Evolutionary conservation across 495 filamentous ascomycete genomes (phyloP).

Genomic region (Neurospora tetraspora): DNA sequence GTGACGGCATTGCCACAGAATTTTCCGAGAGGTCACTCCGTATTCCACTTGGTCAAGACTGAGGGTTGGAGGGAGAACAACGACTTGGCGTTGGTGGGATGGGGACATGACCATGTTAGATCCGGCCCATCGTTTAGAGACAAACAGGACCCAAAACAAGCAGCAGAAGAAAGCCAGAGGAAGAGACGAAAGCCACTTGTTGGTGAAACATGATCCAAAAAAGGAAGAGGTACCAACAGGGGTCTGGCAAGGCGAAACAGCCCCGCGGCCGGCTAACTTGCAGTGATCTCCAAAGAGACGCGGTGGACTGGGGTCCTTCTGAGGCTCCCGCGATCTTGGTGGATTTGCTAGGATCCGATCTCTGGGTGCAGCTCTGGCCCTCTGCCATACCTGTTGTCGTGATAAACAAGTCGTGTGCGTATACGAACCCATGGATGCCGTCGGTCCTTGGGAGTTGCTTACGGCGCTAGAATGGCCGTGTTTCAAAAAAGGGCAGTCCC

Average conservation of each 20-base stretch:
- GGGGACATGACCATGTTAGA: background rate
- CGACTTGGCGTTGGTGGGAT: background rate
- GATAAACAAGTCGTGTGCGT: background rate
- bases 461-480: background rate
- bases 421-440: background rate
- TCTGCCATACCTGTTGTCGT: background rate
- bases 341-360: background rate
- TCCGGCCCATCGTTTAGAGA: background rate
- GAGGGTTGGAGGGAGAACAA: background rate
- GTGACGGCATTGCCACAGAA: slow-evolving; percentile 31
- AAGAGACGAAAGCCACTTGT: background rate
- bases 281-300: slow-evolving; percentile 10
- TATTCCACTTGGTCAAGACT: background rate
- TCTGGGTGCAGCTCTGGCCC: background rate
- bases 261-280: background rate
- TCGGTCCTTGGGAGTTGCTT: too few relatives aligned
- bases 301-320: slow-evolving; percentile 1
- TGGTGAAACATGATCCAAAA: background rate
- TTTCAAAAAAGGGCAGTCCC: background rate
- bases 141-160: background rate
- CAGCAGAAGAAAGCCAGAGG: background rate
- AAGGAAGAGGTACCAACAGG: background rate
- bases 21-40: slow-evolving; percentile 15
- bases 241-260: background rate
- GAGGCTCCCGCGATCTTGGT: background rate